Conservation (phyloP, 2,329 filamentous ascomycete genomes). For the Aspergillus eucalypticola region DNA sequence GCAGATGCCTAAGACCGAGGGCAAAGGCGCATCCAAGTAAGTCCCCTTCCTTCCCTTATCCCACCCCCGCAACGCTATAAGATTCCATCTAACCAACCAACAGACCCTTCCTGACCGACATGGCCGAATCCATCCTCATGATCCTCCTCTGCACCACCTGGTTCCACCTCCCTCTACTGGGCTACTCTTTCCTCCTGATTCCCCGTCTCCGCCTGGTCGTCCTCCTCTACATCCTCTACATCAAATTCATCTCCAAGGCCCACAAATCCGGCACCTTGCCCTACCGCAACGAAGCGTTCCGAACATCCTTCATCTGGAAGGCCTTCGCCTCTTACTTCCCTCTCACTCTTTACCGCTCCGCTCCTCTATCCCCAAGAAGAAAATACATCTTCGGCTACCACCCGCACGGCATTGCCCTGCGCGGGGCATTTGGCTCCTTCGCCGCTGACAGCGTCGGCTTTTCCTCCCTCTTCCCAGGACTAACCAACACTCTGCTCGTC, state of each 20-base stretch:
- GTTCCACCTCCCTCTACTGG: constrained; percentile 60
- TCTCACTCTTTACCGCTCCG: constrained; percentile 73
- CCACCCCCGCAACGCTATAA: too few relatives aligned
- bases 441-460: constrained; percentile 80
- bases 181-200: constrained; percentile 80
- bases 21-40: constrained; percentile 14
- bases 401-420: constrained; percentile 84
- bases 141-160: constrained; percentile 21
- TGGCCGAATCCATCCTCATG: constrained; percentile 18
- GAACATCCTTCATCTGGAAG: constrained; percentile 71
- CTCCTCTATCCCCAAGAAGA: constrained; percentile 69
- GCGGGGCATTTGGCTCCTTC: constrained; percentile 80
- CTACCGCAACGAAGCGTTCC: constrained; percentile 69
- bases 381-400: constrained; percentile 92
- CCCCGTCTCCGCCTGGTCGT: constrained; percentile 74
- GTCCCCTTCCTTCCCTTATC: not conserved
- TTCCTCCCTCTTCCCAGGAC: constrained; percentile 75
- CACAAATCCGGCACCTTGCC: constrained; percentile 68
- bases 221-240: constrained; percentile 70
- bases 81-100: not conserved
- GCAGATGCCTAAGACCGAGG: constrained; percentile 2
- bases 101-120: constrained; percentile 14
- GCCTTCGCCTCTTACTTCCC: constrained; percentile 84
- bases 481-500: constrained; percentile 81
- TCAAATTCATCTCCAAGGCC: constrained; percentile 67